A percentile compares a stretch with the other conserved stretches of the same genome.
phyloP scores from a whole-genome alignment of 352 stramenopile genomes.

The Globisporangium emineosum region DNA sequence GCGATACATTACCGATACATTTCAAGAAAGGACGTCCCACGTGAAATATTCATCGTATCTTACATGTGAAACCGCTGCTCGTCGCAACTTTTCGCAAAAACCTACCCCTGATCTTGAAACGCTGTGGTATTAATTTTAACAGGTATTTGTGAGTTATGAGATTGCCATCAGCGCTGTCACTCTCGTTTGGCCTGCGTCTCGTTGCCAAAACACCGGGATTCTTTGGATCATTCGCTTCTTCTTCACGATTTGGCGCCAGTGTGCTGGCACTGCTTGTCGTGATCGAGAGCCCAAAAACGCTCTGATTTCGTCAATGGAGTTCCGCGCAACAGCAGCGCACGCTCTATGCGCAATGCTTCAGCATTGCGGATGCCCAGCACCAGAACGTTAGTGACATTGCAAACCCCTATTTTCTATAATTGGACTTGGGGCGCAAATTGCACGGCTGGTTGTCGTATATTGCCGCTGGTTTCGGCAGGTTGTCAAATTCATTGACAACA shows the following conservation, averaged over 20 bases:
- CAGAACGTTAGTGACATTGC: not conserved
- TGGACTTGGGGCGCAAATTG: not conserved
- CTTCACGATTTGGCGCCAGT: not conserved
- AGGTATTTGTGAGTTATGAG: not conserved
- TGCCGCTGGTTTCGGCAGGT: not conserved
- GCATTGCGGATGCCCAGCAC: not conserved
- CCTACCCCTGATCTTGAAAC: not conserved
- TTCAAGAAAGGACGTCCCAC: not conserved
- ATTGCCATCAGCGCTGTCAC: no score
- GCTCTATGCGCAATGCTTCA: not conserved
- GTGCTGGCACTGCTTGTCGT: not conserved
- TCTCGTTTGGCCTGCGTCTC: no score
- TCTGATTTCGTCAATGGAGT: not conserved
- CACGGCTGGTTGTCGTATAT: not conserved
- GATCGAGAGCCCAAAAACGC: not conserved
- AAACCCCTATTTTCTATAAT: not conserved
- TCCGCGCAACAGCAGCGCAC: not conserved
- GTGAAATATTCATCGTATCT: constrained; percentile 3
- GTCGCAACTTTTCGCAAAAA: not conserved
- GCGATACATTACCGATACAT: constrained; percentile 5
- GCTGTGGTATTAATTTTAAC: not conserved
- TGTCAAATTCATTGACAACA: not conserved
- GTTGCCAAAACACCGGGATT: not conserved
- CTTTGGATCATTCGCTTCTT: no score
- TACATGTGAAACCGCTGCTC: constrained; percentile 2